phyloP scores from a whole-genome alignment of 2,329 filamentous ascomycete species.

The Trichoderma sp. region DNA sequence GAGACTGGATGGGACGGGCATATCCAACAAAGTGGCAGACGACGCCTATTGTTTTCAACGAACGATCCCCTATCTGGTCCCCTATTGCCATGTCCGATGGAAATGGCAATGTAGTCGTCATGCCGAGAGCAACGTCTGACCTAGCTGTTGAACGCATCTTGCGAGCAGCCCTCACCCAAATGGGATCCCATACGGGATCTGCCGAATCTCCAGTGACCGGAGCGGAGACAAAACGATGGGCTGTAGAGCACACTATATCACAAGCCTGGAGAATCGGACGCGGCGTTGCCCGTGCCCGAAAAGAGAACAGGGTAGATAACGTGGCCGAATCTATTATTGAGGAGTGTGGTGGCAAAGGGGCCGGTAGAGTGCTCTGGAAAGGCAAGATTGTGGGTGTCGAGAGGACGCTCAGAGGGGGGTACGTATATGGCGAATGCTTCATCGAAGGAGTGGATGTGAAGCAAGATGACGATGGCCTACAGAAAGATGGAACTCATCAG shows the following conservation, averaged over 20 bases:
- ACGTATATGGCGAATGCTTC: constrained; percentile 62
- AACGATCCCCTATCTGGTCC: constrained; percentile 50
- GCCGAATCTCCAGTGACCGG: constrained; percentile 55
- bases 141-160: constrained; percentile 54
- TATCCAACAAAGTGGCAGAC: constrained; percentile 61
- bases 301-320: constrained; percentile 53
- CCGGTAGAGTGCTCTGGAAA: constrained; percentile 62
- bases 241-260: constrained; percentile 56
- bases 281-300: constrained; percentile 57
- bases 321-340: constrained; percentile 63
- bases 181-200: constrained; percentile 57
- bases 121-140: constrained; percentile 53
- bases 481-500: background rate
- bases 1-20: constrained; percentile 61
- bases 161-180: constrained; percentile 56
- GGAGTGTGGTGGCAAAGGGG: constrained; percentile 57
- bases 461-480: constrained; percentile 35
- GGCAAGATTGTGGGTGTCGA: constrained; percentile 68
- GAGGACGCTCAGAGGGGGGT: constrained; percentile 58
- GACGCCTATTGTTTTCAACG: constrained; percentile 56
- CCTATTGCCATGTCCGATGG: constrained; percentile 56
- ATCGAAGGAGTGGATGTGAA: constrained; percentile 54
- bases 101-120: constrained; percentile 55
- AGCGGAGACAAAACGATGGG: constrained; percentile 55
- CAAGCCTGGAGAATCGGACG: constrained; percentile 64